Percentiles rank a stretch among this genome's conserved stretches.
phyloP scores from a whole-genome alignment of 2,329 filamentous ascomycete species.

The Cytospora mali region DNA sequence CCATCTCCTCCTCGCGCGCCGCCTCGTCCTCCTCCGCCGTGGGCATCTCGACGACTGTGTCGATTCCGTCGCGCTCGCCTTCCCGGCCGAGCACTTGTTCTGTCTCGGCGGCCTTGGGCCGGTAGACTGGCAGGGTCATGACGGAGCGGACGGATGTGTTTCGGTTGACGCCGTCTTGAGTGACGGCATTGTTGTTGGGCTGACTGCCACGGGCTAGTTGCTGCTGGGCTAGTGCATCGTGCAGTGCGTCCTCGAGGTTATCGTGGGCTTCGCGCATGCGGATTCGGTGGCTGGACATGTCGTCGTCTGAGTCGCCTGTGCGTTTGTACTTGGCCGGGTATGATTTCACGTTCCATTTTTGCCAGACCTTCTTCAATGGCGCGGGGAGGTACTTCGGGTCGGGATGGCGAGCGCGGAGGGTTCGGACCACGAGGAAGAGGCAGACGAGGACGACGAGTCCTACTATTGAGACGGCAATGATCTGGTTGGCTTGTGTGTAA shows the following conservation, averaged over 20 bases:
- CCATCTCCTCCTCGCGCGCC: constrained; percentile 88
- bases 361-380: constrained; percentile 54
- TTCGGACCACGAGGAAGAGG: constrained; percentile 31
- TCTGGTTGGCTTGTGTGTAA: constrained; percentile 25
- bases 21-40: constrained; percentile 77
- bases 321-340: constrained; percentile 31
- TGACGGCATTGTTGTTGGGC: constrained; percentile 10
- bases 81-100: constrained; percentile 86
- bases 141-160: constrained; percentile 89
- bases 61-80: constrained; percentile 89
- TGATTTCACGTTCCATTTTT: constrained; percentile 44
- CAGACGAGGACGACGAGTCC: constrained; percentile 31
- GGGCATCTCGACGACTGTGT: constrained; percentile 84
- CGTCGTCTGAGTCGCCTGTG: constrained; percentile 33
- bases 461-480: constrained; percentile 33
- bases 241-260: constrained; percentile 30
- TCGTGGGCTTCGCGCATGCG: constrained; percentile 27
- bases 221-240: constrained; percentile 16
- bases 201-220: constrained; percentile 16
- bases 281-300: constrained; percentile 23
- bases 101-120: constrained; percentile 68
- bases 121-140: constrained; percentile 89
- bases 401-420: constrained; percentile 37
- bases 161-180: constrained; percentile 62
- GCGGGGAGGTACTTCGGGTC: constrained; percentile 56